A percentile compares a stretch with the other conserved stretches of the same genome.
These are phyloP conservation scores for Hyphopichia buzzinii DNA, from an alignment of 1,139 yeast species.

Conservation along the genomic window DNA sequence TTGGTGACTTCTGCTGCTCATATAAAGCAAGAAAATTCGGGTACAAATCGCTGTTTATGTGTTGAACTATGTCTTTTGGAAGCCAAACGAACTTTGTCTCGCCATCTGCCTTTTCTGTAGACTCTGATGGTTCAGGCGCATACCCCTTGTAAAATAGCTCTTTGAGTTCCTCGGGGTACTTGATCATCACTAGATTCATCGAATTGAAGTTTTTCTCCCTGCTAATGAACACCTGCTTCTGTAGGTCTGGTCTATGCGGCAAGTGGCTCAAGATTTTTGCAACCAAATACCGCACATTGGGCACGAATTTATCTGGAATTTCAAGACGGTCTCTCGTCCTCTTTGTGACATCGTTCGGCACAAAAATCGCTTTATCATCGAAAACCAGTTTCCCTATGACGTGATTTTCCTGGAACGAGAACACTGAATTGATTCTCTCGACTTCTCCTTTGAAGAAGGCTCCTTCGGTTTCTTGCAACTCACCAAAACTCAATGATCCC, in stretches of 20 bases:
- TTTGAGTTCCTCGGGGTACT: conserved; percentile 6
- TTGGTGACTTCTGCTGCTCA: conserved; percentile 5
- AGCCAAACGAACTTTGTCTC: conserved; percentile 11
- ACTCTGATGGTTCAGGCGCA: conserved; percentile 7
- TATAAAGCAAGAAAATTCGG: conserved; percentile 6
- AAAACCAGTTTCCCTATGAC: conserved; percentile 1
- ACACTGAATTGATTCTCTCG: neutral
- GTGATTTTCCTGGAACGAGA: neutral
- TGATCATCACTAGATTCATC: conserved; percentile 9
- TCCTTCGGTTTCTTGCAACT: conserved; percentile 3
- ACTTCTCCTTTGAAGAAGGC: neutral
- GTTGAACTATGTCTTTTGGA: conserved; percentile 12
- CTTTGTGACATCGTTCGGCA: neutral
- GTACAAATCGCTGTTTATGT: conserved; percentile 10
- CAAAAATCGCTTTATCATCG: neutral
- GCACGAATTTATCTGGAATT: conserved; percentile 5
- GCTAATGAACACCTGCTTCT: conserved; percentile 3
- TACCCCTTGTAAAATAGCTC: neutral
- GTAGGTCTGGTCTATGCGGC: conserved; percentile 1
- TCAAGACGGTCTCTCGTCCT: neutral
- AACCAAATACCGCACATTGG: conserved; percentile 6
- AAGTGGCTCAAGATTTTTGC: conserved; percentile 7
- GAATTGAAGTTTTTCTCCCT: conserved; percentile 6
- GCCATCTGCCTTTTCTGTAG: conserved; percentile 4
- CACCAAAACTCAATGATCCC: conserved; percentile 22